Conservation (phyloP, 768 basidiomycete genomes). For the Coprinellus micaceus region DNA sequence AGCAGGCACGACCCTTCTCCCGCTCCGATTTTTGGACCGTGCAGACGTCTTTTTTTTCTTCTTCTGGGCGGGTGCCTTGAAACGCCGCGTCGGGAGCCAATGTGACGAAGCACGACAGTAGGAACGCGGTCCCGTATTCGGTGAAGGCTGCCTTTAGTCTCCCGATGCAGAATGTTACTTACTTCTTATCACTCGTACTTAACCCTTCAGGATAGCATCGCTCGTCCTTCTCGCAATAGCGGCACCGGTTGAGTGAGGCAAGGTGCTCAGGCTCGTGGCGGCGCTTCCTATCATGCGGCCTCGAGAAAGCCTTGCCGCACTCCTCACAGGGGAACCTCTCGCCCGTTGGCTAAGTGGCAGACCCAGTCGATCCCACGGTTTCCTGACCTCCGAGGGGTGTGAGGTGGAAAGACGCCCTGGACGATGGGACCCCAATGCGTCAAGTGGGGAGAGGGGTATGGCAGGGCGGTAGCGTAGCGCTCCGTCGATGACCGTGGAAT, state of each 20-base stretch:
- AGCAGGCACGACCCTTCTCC: slow-evolving; percentile 47
- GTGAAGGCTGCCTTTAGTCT: slow-evolving; percentile 9
- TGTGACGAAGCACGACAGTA: slow-evolving; percentile 52
- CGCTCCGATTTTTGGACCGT: slow-evolving; percentile 8
- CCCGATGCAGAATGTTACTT: slow-evolving; percentile 17
- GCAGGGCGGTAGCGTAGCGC: slow-evolving; percentile 20
- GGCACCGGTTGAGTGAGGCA: slow-evolving; percentile 62
- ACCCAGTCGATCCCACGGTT: slow-evolving; percentile 34
- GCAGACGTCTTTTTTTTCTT: slow-evolving; percentile 12
- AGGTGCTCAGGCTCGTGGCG: slow-evolving; percentile 78
- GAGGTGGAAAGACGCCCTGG: slow-evolving; percentile 37
- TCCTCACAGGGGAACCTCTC: slow-evolving; percentile 71
- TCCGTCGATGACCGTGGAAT: slow-evolving; percentile 20
- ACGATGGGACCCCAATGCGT: slow-evolving; percentile 29
- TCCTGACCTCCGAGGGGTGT: slow-evolving; percentile 37
- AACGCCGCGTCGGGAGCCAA: slow-evolving; percentile 78
- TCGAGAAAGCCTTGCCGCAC: slow-evolving; percentile 77
- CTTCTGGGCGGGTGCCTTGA: slow-evolving; percentile 63
- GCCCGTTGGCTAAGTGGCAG: slow-evolving; percentile 39
- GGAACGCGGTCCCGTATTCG: background rate
- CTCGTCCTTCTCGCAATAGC: slow-evolving; percentile 63
- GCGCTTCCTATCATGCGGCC: slow-evolving; percentile 77
- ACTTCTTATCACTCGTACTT: slow-evolving; percentile 18
- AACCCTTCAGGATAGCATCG: slow-evolving; percentile 1
- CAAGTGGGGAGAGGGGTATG: slow-evolving; percentile 25